Evolutionary conservation across 2,329 filamentous ascomycete genomes (phyloP).

Genomic region (Neopestalotiopsis rosae): DNA sequence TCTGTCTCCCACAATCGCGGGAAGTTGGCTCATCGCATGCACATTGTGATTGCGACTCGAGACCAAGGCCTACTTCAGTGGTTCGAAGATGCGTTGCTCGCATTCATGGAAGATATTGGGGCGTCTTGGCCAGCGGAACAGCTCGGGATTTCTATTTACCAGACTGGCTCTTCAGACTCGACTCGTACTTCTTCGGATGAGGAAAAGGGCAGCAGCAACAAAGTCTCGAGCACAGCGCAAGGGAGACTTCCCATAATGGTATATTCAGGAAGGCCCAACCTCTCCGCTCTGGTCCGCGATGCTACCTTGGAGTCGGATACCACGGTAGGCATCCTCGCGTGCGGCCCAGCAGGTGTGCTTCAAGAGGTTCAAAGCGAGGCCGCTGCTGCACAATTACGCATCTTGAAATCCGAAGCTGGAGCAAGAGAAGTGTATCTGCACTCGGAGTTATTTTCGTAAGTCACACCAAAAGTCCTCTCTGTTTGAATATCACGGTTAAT

Average conservation of each 20-base stretch:
- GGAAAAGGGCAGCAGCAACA: background rate
- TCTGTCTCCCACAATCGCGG: slow-evolving; percentile 18
- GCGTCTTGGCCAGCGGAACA: slow-evolving; percentile 22
- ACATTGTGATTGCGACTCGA: slow-evolving; percentile 36
- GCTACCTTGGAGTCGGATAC: slow-evolving; percentile 24
- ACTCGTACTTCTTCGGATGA: background rate
- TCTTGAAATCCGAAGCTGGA: slow-evolving; percentile 26
- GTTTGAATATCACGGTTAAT: background rate
- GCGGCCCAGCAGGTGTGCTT: slow-evolving; percentile 31
- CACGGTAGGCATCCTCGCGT: slow-evolving; percentile 33
- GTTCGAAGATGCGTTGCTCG: slow-evolving; percentile 26
- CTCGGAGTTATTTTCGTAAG: slow-evolving; percentile 34
- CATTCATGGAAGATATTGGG: slow-evolving; percentile 28
- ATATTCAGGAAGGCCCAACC: slow-evolving; percentile 28
- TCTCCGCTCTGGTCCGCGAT: slow-evolving; percentile 25
- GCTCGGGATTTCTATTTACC: slow-evolving; percentile 30
- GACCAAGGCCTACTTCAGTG: slow-evolving; percentile 16
- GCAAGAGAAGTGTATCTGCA: slow-evolving; percentile 35
- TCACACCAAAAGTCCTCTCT: background rate
- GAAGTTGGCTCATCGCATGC: slow-evolving; percentile 20
- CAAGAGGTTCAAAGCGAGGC: slow-evolving; percentile 31
- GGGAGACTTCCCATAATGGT: slow-evolving; percentile 18
- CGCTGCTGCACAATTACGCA: slow-evolving; percentile 32
- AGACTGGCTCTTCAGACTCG: slow-evolving; percentile 22
- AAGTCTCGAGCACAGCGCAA: slow-evolving; percentile 14